Percentiles rank a stretch among this genome's conserved stretches.
Conservation (phyloP, 768 basidiomycete genomes). For the Tulasnella calospora region DNA sequence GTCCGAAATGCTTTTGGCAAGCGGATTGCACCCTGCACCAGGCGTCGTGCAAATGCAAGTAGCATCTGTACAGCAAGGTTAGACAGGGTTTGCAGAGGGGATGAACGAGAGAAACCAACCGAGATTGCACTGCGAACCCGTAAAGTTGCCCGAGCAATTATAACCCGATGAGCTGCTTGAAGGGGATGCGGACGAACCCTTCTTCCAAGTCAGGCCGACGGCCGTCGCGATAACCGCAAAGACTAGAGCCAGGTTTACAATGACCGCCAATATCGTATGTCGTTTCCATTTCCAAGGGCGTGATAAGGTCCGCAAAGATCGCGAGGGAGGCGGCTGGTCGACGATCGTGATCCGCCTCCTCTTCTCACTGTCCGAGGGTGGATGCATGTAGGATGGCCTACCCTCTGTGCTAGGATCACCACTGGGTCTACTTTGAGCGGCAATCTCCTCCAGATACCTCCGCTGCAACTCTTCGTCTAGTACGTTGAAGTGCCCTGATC, state of each 20-base stretch:
- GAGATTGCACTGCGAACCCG: conserved; percentile 52
- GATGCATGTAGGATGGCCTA: neutral
- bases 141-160: conserved; percentile 43
- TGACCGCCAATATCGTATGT: conserved; percentile 13
- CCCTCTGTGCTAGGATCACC: neutral
- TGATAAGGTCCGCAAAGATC: neutral
- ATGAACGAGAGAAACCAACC: conserved; percentile 40
- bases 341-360: neutral
- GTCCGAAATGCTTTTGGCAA: conserved; percentile 51
- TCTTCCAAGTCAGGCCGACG: conserved; percentile 34
- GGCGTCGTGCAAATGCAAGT: conserved; percentile 56
- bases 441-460: conserved; percentile 21
- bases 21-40: conserved; percentile 45
- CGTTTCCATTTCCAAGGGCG: conserved; percentile 16
- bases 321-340: neutral
- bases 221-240: conserved; percentile 38
- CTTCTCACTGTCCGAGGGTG: conserved; percentile 15
- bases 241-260: conserved; percentile 32
- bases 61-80: conserved; percentile 43
- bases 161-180: neutral
- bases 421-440: neutral
- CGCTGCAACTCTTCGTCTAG: conserved; percentile 20
- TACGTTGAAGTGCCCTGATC: conserved; percentile 15
- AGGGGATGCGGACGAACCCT: conserved; percentile 24
- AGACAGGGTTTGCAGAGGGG: neutral